Conservation (phyloP, 331 rosid genomes). For the Malus hybrid region DNA sequence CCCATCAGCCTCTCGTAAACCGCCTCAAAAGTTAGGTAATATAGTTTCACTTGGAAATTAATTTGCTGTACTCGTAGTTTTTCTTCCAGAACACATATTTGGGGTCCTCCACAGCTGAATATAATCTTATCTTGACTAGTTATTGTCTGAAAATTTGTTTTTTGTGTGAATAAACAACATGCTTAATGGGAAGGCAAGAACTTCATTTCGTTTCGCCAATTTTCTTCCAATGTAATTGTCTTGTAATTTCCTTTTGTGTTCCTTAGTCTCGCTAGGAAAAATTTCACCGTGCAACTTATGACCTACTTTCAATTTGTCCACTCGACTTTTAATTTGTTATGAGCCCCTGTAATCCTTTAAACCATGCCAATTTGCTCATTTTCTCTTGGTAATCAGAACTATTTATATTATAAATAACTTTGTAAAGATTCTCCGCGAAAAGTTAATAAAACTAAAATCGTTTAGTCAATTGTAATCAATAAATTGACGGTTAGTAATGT, state of each 20-base stretch:
- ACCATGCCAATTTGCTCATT: too few relatives aligned
- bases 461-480: too few relatives aligned
- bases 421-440: too few relatives aligned
- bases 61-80: not conserved
- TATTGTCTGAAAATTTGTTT: not conserved
- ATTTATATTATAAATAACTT: too few relatives aligned
- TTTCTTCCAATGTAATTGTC: not conserved
- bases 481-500: too few relatives aligned
- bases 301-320: too few relatives aligned
- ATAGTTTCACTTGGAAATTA: not conserved
- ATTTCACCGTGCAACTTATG: not conserved
- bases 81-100: not conserved
- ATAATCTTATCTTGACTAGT: not conserved
- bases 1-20: conserved; percentile 48
- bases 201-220: not conserved
- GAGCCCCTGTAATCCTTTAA: too few relatives aligned
- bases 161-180: not conserved
- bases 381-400: too few relatives aligned
- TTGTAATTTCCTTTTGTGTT: not conserved
- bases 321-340: too few relatives aligned
- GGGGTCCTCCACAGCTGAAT: not conserved
- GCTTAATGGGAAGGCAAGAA: not conserved
- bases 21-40: not conserved
- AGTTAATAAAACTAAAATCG: too few relatives aligned
- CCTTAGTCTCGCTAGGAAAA: not conserved